phyloP scores from a whole-genome alignment of 2,329 filamentous ascomycete genomes.

The Hypoxylon sp. region DNA sequence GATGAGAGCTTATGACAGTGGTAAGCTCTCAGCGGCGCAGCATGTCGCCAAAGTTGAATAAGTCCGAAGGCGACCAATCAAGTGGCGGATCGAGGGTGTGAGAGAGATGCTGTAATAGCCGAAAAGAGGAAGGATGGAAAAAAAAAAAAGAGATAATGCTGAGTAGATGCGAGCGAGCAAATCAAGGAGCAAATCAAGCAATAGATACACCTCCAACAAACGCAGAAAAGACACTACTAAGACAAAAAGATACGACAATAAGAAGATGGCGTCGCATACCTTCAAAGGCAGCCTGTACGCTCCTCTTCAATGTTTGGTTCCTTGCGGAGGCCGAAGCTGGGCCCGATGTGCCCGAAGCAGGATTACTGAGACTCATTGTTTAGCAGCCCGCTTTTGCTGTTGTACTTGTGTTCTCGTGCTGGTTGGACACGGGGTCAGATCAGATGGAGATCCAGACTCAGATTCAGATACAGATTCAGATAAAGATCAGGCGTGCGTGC shows the following conservation, averaged over 20 bases:
- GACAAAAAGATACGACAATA: slow-evolving; percentile 20
- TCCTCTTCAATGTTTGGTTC: slow-evolving; percentile 69
- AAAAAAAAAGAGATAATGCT: slow-evolving; percentile 18
- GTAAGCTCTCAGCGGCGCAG: slow-evolving; percentile 37
- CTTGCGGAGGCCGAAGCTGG: slow-evolving; percentile 63
- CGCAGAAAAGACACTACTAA: slow-evolving; percentile 35
- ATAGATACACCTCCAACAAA: slow-evolving; percentile 17
- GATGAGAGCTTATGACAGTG: slow-evolving; percentile 19
- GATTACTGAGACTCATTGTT: slow-evolving; percentile 69
- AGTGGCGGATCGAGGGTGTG: slow-evolving; percentile 19
- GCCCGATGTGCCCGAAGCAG: slow-evolving; percentile 65
- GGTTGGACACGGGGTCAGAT: slow-evolving; percentile 30
- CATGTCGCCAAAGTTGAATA: slow-evolving; percentile 36
- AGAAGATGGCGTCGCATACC: slow-evolving; percentile 60
- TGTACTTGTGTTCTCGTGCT: slow-evolving; percentile 29
- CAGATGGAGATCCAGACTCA: slow-evolving; percentile 27
- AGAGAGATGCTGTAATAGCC: slow-evolving; percentile 24
- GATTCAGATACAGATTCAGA: slow-evolving; percentile 34
- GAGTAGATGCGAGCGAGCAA: slow-evolving; percentile 15
- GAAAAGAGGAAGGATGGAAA: slow-evolving; percentile 33
- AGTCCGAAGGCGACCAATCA: slow-evolving; percentile 45
- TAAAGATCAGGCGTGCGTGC: slow-evolving; percentile 30
- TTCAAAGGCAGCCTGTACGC: slow-evolving; percentile 73
- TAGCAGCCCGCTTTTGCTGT: slow-evolving; percentile 12
- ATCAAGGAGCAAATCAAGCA: slow-evolving; percentile 10